Conservation (phyloP, 1,284 basidiomycete genomes). For the Tilletiopsis washingtonensis region DNA sequence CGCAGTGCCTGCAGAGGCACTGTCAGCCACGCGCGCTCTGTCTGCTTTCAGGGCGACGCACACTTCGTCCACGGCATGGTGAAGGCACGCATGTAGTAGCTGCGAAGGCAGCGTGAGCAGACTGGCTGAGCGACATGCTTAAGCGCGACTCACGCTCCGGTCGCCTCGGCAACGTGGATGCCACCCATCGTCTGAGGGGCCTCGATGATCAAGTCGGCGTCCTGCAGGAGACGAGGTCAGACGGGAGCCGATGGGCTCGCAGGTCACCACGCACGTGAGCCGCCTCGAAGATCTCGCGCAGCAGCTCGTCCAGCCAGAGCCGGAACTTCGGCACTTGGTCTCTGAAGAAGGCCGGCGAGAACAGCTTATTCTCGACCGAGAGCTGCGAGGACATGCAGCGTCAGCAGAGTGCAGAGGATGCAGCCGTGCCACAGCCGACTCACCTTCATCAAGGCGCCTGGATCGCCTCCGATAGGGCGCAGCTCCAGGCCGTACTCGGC, state of each 20-base stretch:
- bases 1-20: no score
- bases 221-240: no score
- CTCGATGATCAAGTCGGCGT: conserved; percentile 41
- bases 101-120: no score
- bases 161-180: conserved; percentile 38
- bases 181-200: conserved; percentile 38
- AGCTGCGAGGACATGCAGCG: no score
- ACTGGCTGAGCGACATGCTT: no score
- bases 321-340: conserved; percentile 35
- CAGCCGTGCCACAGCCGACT: no score
- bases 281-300: conserved; percentile 25
- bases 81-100: conserved; percentile 41
- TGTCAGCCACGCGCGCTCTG: no score
- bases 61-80: conserved; percentile 44
- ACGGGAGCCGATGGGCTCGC: no score
- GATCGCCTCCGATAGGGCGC: conserved; percentile 32
- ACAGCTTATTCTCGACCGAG: conserved; percentile 29
- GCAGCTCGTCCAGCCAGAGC: conserved; percentile 37
- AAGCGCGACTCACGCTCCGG: no score
- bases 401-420: no score
- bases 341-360: conserved; percentile 25
- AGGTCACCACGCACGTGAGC: no score
- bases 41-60: no score
- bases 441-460: conserved; percentile 36
- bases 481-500: conserved; percentile 45